Evolutionary conservation across 2,329 filamentous ascomycete genomes (phyloP).

Genomic region (Epichloe brachyelytri): DNA sequence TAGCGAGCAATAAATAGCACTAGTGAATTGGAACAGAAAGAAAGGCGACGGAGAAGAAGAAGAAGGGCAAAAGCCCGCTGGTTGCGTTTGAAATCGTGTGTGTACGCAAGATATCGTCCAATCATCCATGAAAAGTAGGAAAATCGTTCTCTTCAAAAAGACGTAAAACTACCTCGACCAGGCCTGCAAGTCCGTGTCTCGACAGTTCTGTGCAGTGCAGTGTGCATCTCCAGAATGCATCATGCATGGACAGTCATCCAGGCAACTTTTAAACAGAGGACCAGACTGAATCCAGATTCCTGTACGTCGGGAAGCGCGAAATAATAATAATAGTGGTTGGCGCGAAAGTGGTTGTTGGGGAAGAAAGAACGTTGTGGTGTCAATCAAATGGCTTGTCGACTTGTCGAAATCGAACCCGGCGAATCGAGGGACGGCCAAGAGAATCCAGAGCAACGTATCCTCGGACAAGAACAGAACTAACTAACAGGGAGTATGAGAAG

Average conservation of each 20-base stretch:
- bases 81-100: neutral
- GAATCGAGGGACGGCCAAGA: conserved; percentile 4
- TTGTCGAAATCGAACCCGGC: conserved; percentile 3
- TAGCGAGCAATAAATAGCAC: too few species aligned
- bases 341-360: neutral
- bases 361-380: neutral
- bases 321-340: neutral
- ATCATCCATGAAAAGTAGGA: neutral
- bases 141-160: neutral
- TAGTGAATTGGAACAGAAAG: neutral
- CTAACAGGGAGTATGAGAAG: conserved; percentile 4
- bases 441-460: conserved; percentile 6
- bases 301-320: neutral
- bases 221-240: neutral
- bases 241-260: neutral
- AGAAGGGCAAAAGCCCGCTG: neutral
- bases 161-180: neutral
- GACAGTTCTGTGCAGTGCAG: neutral
- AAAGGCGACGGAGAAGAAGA: neutral
- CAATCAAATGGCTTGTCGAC: neutral
- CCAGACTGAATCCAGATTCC: neutral
- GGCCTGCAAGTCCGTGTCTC: neutral
- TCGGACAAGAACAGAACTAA: neutral
- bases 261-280: too few species aligned
- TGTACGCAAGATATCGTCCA: neutral